phyloP scores from a whole-genome alignment of 2,329 filamentous ascomycete genomes.

The Cercospora sp. region DNA sequence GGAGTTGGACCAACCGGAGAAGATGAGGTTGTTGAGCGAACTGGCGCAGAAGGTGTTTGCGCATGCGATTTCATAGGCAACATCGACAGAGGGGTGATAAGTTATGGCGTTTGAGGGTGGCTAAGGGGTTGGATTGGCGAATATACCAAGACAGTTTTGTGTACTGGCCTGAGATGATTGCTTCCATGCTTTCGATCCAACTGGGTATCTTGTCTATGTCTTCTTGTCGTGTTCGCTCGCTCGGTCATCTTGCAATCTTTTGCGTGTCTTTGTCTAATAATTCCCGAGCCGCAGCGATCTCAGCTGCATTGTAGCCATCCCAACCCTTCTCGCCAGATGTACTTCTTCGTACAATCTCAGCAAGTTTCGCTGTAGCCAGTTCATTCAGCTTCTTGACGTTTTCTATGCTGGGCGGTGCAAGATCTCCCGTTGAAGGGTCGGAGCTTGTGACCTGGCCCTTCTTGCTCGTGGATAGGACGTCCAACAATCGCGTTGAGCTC shows the following conservation, averaged over 20 bases:
- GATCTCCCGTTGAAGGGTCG: conserved; percentile 39
- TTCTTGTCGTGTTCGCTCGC: not conserved
- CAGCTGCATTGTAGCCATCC: conserved; percentile 70
- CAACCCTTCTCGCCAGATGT: conserved; percentile 63
- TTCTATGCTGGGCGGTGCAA: conserved; percentile 55
- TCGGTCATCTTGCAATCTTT: conserved; percentile 35
- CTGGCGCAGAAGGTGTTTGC: conserved; percentile 84
- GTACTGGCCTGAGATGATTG: not conserved
- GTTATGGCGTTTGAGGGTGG: conserved; percentile 1
- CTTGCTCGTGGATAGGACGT: conserved; percentile 27
- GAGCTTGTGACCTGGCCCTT: conserved; percentile 37
- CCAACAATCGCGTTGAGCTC: conserved; percentile 30
- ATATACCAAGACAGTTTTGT: conserved; percentile 21
- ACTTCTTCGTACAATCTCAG: conserved; percentile 70
- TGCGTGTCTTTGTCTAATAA: conserved; percentile 59
- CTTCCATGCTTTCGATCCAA: not conserved
- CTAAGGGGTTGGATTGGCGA: not conserved
- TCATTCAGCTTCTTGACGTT: conserved; percentile 70
- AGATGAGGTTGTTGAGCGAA: conserved; percentile 76
- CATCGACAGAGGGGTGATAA: not conserved
- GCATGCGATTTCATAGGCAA: conserved; percentile 58
- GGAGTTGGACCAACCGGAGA: conserved; percentile 80
- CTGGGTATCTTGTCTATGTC: conserved; percentile 9
- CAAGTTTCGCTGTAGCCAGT: conserved; percentile 70
- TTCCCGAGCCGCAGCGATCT: conserved; percentile 70